phyloP scores from a whole-genome alignment of 257 asterid genomes.

The Solanum chmielewskii region DNA sequence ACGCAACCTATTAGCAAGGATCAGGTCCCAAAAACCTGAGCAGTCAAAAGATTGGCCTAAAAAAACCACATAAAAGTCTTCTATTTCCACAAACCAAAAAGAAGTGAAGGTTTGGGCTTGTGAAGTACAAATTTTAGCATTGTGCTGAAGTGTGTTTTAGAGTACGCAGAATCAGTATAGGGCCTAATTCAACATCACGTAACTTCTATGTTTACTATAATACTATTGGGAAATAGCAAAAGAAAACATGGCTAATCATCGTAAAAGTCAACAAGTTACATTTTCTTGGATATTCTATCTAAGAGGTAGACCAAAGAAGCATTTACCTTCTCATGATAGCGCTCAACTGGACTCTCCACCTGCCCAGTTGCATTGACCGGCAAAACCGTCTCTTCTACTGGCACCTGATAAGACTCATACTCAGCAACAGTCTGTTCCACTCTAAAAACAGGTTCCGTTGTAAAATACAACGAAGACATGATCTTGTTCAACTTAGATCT shows the following conservation, averaged over 20 bases:
- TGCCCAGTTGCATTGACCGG: constrained; percentile 9
- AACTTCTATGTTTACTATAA: background rate
- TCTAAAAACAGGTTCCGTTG: constrained; percentile 32
- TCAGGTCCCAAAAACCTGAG: background rate
- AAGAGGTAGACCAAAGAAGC: background rate
- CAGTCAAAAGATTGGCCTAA: background rate
- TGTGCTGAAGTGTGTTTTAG: background rate
- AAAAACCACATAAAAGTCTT: background rate
- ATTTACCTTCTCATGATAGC: background rate
- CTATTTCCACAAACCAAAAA: background rate
- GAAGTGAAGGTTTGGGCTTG: background rate
- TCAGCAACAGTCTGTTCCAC: constrained; percentile 43
- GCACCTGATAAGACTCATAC: constrained; percentile 46
- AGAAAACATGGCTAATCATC: background rate
- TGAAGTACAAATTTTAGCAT: background rate
- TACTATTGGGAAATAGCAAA: background rate
- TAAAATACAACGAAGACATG: constrained; percentile 61
- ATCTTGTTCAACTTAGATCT: constrained; percentile 51
- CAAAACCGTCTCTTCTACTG: constrained; percentile 26
- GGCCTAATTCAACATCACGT: background rate
- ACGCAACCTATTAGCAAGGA: background rate
- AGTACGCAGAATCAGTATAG: background rate
- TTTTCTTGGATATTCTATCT: background rate
- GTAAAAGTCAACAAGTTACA: background rate
- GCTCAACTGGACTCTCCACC: constrained; percentile 11